These are phyloP conservation scores for Rostrohypoxylon terebratum DNA, from an alignment of 495 filamentous ascomycete genomes.

Conservation along the genomic window DNA sequence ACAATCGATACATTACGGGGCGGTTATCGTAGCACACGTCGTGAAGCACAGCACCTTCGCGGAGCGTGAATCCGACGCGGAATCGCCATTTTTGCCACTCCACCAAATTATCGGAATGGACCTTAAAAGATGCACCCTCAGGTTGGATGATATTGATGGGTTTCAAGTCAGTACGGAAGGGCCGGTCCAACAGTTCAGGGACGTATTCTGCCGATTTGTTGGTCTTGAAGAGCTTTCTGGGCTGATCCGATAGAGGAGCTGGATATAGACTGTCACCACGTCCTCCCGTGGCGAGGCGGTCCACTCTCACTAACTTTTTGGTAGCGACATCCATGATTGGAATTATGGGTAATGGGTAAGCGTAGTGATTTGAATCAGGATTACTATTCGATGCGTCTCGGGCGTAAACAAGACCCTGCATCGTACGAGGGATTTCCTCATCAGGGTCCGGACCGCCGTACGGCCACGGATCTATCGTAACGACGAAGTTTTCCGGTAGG, in stretches of 20 bases:
- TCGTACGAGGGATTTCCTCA: conserved; percentile 64
- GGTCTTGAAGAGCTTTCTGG: conserved; percentile 58
- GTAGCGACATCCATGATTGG: conserved; percentile 66
- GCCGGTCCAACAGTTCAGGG: conserved; percentile 61
- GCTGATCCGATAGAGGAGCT: conserved; percentile 22
- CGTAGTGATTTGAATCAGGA: conserved; percentile 66
- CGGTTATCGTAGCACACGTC: conserved; percentile 76
- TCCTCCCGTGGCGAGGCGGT: conserved; percentile 63
- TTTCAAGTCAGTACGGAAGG: conserved; percentile 62
- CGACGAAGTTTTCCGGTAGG: conserved; percentile 70
- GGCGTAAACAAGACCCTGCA: conserved; percentile 63
- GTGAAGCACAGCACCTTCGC: conserved; percentile 77
- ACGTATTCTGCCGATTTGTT: conserved; percentile 62
- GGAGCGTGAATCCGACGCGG: conserved; percentile 77
- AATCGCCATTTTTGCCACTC: conserved; percentile 81
- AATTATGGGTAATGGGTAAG: conserved; percentile 67
- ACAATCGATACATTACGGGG: conserved; percentile 74
- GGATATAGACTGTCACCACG: conserved; percentile 42
- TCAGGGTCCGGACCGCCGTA: conserved; percentile 72
- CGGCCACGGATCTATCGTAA: conserved; percentile 78
- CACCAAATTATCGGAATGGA: conserved; percentile 61
- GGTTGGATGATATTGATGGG: conserved; percentile 65
- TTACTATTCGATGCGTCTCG: conserved; percentile 62
- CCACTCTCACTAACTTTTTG: conserved; percentile 64
- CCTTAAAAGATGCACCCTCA: conserved; percentile 63